Evolutionary conservation across 73 alveolate species (phyloP), one percentile per base, ranked within the genome.

Genomic region (Stentor roeselii): DNA sequence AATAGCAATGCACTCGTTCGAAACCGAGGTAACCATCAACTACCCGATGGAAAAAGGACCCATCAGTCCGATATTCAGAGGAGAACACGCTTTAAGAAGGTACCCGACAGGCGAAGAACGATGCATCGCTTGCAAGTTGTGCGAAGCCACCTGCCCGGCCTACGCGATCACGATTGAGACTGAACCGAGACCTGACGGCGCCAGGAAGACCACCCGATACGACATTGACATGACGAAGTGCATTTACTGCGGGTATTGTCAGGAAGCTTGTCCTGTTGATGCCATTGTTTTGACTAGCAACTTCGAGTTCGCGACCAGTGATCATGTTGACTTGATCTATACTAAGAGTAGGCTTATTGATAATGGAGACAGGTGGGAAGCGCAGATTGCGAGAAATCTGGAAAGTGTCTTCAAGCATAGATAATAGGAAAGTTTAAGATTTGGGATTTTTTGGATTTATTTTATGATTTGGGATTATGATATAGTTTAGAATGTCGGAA

Each of bases 191-290:
- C 97, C 97, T 35, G 98, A 94, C 88, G 95, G 93, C 41, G 90
- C 97, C 31, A 90, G 98, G 83, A 88, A 96, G 60, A 94, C 98
- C 3, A 94, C 95, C 30, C 86, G 96, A 82, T 94, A 94, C 76
- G 98, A 94, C 74, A 90, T 94, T 75, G 98, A 94, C 84, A 87
- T 94, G 95, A 94, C 98, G 31, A 94, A 94, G 86, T 94, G 98
- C 87, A 94, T 94, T 59, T 94, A 78, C 87, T 94, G 98, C 88
- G 98, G 98, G 41, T 89, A 90, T 84, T 94, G 98, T 42, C 87
- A 92, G 82, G 98, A 94, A 82, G 97, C 98, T 39, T 94, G 98
- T 90, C 98, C 98, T 35, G 98, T 94, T 37, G 98, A 94, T 88
- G 98, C 98, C 4, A 94, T 94, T 78, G 98, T 94, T 15, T 60